phyloP scores from a whole-genome alignment of 2,329 filamentous ascomycete species.

The Sporothrix brunneoviolacea region DNA sequence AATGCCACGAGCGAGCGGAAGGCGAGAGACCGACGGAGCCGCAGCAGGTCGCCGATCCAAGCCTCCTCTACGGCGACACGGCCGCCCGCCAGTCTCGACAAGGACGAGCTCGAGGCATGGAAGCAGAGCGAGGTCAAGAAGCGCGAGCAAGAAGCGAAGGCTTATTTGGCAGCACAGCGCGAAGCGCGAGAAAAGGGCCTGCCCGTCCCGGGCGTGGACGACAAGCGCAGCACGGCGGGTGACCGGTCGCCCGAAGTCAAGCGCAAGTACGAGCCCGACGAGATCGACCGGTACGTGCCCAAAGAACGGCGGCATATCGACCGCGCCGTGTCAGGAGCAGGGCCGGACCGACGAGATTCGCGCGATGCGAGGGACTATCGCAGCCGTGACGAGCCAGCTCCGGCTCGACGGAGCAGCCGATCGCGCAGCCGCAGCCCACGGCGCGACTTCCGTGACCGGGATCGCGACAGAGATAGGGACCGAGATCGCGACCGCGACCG shows the following conservation, averaged over 20 bases:
- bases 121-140: slow-evolving; percentile 57
- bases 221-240: slow-evolving; percentile 32
- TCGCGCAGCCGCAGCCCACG: slow-evolving; percentile 12
- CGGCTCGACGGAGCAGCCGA: slow-evolving; percentile 2
- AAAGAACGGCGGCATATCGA: slow-evolving; percentile 32
- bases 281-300: slow-evolving; percentile 44
- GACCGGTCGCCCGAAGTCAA: slow-evolving; percentile 39
- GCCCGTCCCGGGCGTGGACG: slow-evolving; percentile 52
- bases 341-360: slow-evolving; percentile 14
- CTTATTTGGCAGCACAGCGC: slow-evolving; percentile 55
- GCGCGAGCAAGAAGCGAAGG: slow-evolving; percentile 57
- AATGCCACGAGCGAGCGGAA: too few relatives aligned
- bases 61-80: slow-evolving; percentile 21
- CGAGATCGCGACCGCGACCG: slow-evolving; percentile 15
- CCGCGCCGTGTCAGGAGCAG: slow-evolving; percentile 21
- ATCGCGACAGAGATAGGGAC: slow-evolving; percentile 22
- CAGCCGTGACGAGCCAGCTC: slow-evolving; percentile 8
- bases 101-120: slow-evolving; percentile 48
- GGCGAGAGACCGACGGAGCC: slow-evolving; percentile 29
- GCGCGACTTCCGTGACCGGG: slow-evolving; percentile 23
- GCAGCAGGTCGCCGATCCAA: slow-evolving; percentile 32
- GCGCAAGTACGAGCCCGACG: slow-evolving; percentile 32
- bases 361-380: slow-evolving; percentile 18
- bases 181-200: slow-evolving; percentile 54
- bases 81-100: slow-evolving; percentile 35